phyloP scores from a whole-genome alignment of 2,329 filamentous ascomycete species.

The Penicillium capsulatum region DNA sequence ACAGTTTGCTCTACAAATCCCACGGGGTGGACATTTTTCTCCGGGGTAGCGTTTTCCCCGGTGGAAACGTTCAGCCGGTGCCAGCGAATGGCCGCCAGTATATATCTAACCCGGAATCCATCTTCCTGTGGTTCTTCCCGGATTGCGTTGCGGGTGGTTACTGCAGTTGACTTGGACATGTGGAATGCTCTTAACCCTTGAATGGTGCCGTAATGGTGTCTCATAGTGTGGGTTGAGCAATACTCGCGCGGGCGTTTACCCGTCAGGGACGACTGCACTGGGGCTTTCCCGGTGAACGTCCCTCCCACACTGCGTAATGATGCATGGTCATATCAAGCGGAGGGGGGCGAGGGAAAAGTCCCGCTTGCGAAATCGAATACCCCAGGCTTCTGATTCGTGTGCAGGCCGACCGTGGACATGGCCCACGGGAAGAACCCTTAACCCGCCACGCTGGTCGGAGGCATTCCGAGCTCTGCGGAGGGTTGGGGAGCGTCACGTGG shows the following conservation, averaged over 20 bases:
- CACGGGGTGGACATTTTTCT: constrained; percentile 14
- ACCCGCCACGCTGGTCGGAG: constrained; percentile 10
- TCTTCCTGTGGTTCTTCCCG: constrained; percentile 7
- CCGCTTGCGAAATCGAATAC: neutral
- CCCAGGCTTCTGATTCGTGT: constrained; percentile 1
- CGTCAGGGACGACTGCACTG: no score
- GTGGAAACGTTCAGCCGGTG: constrained; percentile 28
- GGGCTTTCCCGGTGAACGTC: no score
- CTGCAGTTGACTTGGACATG: no score
- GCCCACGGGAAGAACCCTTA: constrained; percentile 19
- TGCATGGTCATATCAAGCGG: no score
- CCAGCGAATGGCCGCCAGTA: constrained; percentile 14
- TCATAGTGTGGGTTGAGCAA: no score
- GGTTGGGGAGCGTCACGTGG: neutral
- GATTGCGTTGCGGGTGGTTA: no score
- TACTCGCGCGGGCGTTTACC: no score
- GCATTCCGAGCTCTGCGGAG: constrained; percentile 5
- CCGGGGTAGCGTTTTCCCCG: constrained; percentile 35
- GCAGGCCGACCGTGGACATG: neutral
- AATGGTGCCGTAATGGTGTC: constrained; percentile 1
- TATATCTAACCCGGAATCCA: constrained; percentile 15
- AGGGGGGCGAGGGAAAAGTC: constrained; percentile 8
- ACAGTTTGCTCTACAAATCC: constrained; percentile 17
- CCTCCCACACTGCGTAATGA: no score
- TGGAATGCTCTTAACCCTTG: neutral